phyloP scores from a whole-genome alignment of 2,329 filamentous ascomycete genomes.

The Ceratocystis smalleyi region DNA sequence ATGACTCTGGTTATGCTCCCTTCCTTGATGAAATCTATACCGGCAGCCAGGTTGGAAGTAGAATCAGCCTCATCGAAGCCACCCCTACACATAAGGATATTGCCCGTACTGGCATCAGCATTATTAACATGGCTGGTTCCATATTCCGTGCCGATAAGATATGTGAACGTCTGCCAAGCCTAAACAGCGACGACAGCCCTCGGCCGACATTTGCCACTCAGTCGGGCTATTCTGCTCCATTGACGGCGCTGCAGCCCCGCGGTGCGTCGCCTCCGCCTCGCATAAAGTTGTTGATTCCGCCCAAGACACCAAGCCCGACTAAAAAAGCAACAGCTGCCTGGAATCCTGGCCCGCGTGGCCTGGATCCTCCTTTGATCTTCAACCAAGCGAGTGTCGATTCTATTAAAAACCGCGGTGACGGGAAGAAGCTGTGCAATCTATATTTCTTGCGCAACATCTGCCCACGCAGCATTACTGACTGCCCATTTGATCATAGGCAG shows the following conservation, averaged over 20 bases:
- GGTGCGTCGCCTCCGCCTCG: constrained; percentile 8
- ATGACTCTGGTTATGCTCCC: constrained; percentile 44
- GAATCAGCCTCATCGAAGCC: constrained; percentile 41
- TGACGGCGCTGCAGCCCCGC: not conserved
- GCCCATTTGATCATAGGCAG: constrained; percentile 42
- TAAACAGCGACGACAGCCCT: not conserved
- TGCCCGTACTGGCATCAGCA: constrained; percentile 30
- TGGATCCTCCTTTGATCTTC: constrained; percentile 3
- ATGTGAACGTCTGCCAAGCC: constrained; percentile 22
- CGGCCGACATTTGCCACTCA: not conserved
- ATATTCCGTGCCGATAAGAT: constrained; percentile 42
- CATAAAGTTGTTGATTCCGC: constrained; percentile 6
- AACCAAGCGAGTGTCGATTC: constrained; percentile 30
- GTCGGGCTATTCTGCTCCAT: not conserved
- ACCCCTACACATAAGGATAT: constrained; percentile 34
- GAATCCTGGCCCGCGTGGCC: constrained; percentile 7
- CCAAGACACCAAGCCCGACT: not conserved
- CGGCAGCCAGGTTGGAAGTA: constrained; percentile 28
- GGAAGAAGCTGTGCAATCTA: constrained; percentile 46
- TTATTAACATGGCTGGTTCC: constrained; percentile 30
- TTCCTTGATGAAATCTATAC: constrained; percentile 40
- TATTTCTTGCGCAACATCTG: constrained; percentile 45
- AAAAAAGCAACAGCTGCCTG: constrained; percentile 6
- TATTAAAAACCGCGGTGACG: constrained; percentile 40
- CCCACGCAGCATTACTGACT: constrained; percentile 34